A percentile compares a stretch with the other conserved stretches of the same genome.
Evolutionary conservation across 352 stramenopile genomes (phyloP).

Genomic region (Phytophthora sp.): DNA sequence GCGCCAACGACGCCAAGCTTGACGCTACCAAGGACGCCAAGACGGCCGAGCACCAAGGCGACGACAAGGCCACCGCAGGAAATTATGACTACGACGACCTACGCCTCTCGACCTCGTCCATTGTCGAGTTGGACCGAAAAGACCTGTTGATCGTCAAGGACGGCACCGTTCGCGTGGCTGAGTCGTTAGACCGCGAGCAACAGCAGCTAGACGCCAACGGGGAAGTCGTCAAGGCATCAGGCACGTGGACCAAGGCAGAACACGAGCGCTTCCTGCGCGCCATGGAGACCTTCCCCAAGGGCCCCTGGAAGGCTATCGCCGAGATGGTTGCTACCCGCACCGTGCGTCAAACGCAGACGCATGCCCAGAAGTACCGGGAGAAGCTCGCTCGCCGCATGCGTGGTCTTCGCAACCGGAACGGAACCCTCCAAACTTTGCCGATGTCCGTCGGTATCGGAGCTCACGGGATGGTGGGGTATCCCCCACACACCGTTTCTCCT

Average conservation of each 20-base stretch:
- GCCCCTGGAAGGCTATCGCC: constrained; percentile 68
- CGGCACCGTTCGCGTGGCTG: constrained; percentile 66
- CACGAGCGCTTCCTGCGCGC: constrained; percentile 69
- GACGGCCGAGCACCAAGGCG: constrained; percentile 16
- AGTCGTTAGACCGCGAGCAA: constrained; percentile 55
- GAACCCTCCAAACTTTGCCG: constrained; percentile 51
- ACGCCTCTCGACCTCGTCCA: constrained; percentile 36
- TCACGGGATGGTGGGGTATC: constrained; percentile 12
- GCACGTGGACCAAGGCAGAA: constrained; percentile 62
- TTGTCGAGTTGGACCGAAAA: constrained; percentile 68
- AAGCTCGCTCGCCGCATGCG: constrained; percentile 64
- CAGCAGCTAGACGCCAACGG: constrained; percentile 65
- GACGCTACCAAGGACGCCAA: constrained; percentile 12
- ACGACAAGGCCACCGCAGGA: constrained; percentile 6
- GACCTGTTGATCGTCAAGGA: constrained; percentile 80
- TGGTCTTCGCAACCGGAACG: constrained; percentile 69
- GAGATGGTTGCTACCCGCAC: constrained; percentile 72
- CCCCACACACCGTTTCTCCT: background rate
- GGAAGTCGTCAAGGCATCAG: constrained; percentile 59
- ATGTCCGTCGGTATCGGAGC: constrained; percentile 11
- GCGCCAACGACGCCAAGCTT: constrained; percentile 14
- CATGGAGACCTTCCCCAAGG: constrained; percentile 63
- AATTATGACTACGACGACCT: constrained; percentile 26
- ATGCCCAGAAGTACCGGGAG: constrained; percentile 74
- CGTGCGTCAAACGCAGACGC: constrained; percentile 71